Conservation (phyloP, 176 grass and related monocot species). For the Triticum monococcum region DNA sequence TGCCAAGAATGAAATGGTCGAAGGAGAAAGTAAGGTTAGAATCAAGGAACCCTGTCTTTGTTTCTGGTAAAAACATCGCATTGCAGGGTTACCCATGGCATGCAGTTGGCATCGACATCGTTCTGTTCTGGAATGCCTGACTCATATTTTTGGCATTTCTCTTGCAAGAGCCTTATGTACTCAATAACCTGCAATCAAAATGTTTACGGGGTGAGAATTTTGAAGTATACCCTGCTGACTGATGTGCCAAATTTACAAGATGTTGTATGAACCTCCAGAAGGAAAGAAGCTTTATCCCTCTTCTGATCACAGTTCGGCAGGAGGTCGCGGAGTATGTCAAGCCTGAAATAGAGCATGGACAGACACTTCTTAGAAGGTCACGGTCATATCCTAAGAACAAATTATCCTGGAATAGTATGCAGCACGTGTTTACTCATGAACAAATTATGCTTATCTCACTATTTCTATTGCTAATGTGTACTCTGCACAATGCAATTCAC, state of each 20-base stretch:
- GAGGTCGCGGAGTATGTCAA: conserved; percentile 84
- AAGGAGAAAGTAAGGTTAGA: conserved; percentile 10
- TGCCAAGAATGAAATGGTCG: conserved; percentile 15
- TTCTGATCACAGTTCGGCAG: conserved; percentile 90
- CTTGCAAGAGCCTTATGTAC: conserved; percentile 90
- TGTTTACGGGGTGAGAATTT: neutral
- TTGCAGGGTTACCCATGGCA: conserved; percentile 99
- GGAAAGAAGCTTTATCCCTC: conserved; percentile 97
- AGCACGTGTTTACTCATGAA: neutral
- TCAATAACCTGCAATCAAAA: conserved; percentile 76
- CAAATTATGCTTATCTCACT: neutral
- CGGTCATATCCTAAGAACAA: neutral
- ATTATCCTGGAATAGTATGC: neutral
- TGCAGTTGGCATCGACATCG: conserved; percentile 59
- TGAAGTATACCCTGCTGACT: neutral
- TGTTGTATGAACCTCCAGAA: conserved; percentile 63
- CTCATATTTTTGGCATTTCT: conserved; percentile 76
- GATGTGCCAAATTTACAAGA: neutral
- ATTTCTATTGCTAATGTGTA: neutral
- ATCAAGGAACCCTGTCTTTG: neutral
- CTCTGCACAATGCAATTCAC: neutral
- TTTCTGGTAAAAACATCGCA: neutral
- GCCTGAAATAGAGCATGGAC: conserved; percentile 42
- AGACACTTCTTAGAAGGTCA: neutral
- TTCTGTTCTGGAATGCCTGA: conserved; percentile 51